Conservation (phyloP, 2,329 filamentous ascomycete species). For the Penicillium expansum region DNA sequence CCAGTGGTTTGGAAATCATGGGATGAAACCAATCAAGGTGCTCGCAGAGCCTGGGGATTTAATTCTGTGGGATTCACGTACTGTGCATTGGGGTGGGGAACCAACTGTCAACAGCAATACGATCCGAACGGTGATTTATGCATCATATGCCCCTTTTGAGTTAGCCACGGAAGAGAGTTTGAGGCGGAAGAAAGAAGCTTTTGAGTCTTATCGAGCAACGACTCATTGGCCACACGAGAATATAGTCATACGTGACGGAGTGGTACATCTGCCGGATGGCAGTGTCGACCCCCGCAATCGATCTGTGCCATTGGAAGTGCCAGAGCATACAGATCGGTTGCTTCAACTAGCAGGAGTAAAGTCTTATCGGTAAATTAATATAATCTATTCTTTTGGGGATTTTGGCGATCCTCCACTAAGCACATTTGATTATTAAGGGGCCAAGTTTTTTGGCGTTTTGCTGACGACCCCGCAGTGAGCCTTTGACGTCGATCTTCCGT, state of each 20-base stretch:
- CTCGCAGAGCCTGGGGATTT: slow-evolving; percentile 45
- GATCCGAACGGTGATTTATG: slow-evolving; percentile 25
- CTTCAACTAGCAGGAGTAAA: slow-evolving; percentile 6
- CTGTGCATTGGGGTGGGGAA: slow-evolving; percentile 20
- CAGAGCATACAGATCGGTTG: background rate
- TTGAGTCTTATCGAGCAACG: slow-evolving; percentile 2
- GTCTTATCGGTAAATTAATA: background rate
- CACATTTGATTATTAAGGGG: slow-evolving; percentile 7
- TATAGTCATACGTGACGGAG: background rate
- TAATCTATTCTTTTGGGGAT: no score
- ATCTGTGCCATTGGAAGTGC: background rate
- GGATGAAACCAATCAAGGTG: slow-evolving; percentile 35
- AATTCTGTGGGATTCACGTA: slow-evolving; percentile 39
- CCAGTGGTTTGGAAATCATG: slow-evolving; percentile 30
- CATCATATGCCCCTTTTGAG: slow-evolving; percentile 16
- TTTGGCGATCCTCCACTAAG: no score
- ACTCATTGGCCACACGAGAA: slow-evolving; percentile 10
- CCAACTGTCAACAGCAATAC: slow-evolving; percentile 17
- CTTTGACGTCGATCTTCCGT: slow-evolving; percentile 2
- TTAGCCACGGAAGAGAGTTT: background rate
- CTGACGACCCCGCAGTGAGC: slow-evolving; percentile 8
- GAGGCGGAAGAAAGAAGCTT: slow-evolving; percentile 12
- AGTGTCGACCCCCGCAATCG: slow-evolving; percentile 5
- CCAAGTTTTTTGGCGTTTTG: background rate
- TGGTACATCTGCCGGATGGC: background rate